Percentiles rank a stretch among this genome's conserved stretches.
Conservation (phyloP, 106 monocot genomes). For the Triglochin maritima region DNA sequence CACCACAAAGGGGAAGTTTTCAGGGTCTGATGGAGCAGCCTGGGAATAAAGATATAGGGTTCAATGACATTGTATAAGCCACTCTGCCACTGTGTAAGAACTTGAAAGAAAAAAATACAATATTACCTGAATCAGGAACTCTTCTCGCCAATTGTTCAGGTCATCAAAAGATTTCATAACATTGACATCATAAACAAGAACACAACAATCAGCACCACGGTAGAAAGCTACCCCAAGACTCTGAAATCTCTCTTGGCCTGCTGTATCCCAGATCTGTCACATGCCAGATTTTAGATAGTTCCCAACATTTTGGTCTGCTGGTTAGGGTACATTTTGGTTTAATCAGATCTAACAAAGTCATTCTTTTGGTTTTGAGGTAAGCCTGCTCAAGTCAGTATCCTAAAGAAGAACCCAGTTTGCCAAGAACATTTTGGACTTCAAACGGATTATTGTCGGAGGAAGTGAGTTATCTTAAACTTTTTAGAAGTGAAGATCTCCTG, state of each 20-base stretch:
- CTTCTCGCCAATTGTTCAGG: conserved; percentile 78
- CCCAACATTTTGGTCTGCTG: too few relatives aligned
- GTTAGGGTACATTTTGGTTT: too few relatives aligned
- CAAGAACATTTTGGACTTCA: too few relatives aligned
- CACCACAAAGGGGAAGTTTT: conserved; percentile 88
- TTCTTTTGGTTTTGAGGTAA: too few relatives aligned
- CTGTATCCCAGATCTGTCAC: conserved; percentile 86
- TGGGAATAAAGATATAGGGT: conserved; percentile 10
- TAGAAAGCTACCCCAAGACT: conserved; percentile 94
- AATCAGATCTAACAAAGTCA: too few relatives aligned
- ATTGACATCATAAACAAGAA: conserved; percentile 89
- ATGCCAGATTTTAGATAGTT: neutral
- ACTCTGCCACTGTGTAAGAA: neutral
- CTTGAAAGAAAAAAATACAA: neutral
- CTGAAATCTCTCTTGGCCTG: conserved; percentile 93
- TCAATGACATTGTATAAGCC: neutral
- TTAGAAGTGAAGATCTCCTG: too few relatives aligned
- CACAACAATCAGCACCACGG: conserved; percentile 89
- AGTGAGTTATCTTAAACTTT: too few relatives aligned
- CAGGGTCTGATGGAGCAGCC: conserved; percentile 83
- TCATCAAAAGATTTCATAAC: conserved; percentile 74
- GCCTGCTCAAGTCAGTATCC: too few relatives aligned
- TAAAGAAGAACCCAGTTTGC: too few relatives aligned
- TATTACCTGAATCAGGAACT: conserved; percentile 60
- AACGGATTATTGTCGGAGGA: too few relatives aligned